phyloP scores from a whole-genome alignment of 345 rosid species.

The Gossypium rotundifolium region DNA sequence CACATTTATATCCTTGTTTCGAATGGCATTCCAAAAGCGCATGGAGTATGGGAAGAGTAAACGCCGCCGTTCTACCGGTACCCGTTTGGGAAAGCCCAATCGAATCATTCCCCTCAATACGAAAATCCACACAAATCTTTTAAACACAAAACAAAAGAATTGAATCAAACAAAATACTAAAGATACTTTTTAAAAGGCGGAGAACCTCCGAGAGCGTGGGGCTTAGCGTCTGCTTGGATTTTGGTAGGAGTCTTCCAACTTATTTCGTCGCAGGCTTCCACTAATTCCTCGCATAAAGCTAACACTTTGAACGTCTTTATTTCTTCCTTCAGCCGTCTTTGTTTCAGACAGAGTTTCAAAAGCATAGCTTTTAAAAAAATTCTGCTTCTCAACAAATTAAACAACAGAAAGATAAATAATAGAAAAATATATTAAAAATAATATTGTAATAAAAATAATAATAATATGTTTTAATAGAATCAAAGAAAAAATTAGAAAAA shows the following conservation, averaged over 20 bases:
- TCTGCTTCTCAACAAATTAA: no score
- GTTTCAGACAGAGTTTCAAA: not conserved
- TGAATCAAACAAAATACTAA: not conserved
- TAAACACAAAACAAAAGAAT: not conserved
- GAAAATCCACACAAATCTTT: not conserved
- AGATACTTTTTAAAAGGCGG: not conserved
- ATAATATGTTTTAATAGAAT: no score
- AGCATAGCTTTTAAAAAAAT: no score
- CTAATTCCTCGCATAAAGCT: slow-evolving; percentile 62
- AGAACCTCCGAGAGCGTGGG: slow-evolving; percentile 71
- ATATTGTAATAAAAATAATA: no score
- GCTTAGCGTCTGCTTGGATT: slow-evolving; percentile 81
- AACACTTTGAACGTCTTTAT: slow-evolving; percentile 59
- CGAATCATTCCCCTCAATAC: slow-evolving; percentile 64
- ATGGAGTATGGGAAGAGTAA: slow-evolving; percentile 82
- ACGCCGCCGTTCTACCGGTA: slow-evolving; percentile 94
- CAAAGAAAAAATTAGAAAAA: no score
- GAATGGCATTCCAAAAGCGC: slow-evolving; percentile 59
- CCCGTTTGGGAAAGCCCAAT: slow-evolving; percentile 92
- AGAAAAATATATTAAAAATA: no score
- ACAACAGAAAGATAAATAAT: no score
- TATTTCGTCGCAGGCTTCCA: slow-evolving; percentile 62
- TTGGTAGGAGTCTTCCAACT: slow-evolving; percentile 77
- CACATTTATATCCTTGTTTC: slow-evolving; percentile 43
- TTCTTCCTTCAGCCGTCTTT: slow-evolving; percentile 34